Conservation (phyloP, 129 eudicot species). For the Pseudognaphalium luteoalbum region DNA sequence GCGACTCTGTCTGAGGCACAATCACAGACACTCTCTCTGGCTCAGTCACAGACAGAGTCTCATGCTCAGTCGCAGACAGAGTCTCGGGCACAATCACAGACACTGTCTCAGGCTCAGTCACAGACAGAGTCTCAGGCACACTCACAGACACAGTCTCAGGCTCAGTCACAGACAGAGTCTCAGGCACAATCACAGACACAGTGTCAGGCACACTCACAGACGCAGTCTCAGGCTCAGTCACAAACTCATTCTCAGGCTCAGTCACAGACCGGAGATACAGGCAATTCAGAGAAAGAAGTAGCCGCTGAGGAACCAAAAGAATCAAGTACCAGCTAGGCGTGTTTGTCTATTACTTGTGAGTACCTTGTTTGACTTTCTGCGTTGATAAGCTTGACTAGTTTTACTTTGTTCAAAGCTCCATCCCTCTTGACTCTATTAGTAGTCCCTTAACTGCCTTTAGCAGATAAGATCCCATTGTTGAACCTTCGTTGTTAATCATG, state of each 20-base stretch:
- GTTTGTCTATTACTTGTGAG: not conserved
- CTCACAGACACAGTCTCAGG: conserved; percentile 45
- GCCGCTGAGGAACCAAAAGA: conserved; percentile 61
- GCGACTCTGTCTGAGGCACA: conserved; percentile 43
- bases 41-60: conserved; percentile 46
- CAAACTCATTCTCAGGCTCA: conserved; percentile 47
- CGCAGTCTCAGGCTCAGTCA: conserved; percentile 48
- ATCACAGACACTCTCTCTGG: conserved; percentile 44
- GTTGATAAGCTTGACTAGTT: not conserved
- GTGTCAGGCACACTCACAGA: conserved; percentile 40
- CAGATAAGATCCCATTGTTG: not conserved
- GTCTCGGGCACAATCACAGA: conserved; percentile 43
- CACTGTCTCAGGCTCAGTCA: conserved; percentile 46
- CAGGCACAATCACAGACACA: conserved; percentile 46
- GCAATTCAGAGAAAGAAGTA: conserved; percentile 49
- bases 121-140: conserved; percentile 49
- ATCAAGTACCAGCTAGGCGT: conserved; percentile 41
- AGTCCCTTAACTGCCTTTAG: not conserved
- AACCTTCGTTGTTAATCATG: not conserved
- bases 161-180: conserved; percentile 43
- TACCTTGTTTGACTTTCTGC: not conserved
- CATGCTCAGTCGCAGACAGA: conserved; percentile 46
- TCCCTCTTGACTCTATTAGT: not conserved
- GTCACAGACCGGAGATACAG: conserved; percentile 47
- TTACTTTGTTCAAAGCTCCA: not conserved